Evolutionary conservation across 441 rosid species (phyloP).

Genomic region (Euphorbia corollata): DNA sequence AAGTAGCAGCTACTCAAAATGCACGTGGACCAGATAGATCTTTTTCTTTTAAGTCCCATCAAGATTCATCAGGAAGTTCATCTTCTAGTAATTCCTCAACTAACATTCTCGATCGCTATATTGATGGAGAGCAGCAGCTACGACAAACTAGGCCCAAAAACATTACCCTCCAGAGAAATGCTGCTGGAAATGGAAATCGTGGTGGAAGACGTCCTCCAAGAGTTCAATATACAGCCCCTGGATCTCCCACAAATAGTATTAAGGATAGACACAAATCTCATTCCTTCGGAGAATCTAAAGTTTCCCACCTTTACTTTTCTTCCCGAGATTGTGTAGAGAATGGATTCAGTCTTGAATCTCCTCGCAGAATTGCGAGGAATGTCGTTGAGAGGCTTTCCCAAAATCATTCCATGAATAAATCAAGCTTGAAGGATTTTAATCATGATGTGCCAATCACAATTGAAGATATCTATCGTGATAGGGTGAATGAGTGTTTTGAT

Average conservation of each 20-base stretch:
- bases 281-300: constrained; percentile 67
- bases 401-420: constrained; percentile 38
- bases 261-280: constrained; percentile 48
- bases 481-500: constrained; percentile 37
- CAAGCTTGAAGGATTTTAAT: constrained; percentile 39
- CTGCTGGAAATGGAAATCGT: constrained; percentile 34
- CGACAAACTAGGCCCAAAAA: constrained; percentile 48
- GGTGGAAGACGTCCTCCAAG: constrained; percentile 66
- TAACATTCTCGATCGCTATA: constrained; percentile 77
- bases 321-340: constrained; percentile 57
- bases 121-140: constrained; percentile 82
- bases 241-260: constrained; percentile 48
- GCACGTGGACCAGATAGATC: constrained; percentile 32
- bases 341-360: constrained; percentile 63
- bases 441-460: constrained; percentile 59
- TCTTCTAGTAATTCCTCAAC: constrained; percentile 72
- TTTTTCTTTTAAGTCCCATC: constrained; percentile 32
- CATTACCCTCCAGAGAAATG: constrained; percentile 32
- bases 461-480: constrained; percentile 66
- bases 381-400: constrained; percentile 80
- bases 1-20: constrained; percentile 28
- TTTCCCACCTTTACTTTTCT: constrained; percentile 35
- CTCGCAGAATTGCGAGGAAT: constrained; percentile 74
- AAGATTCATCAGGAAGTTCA: constrained; percentile 60
- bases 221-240: constrained; percentile 49